Evolutionary conservation across 1,284 basidiomycete species (phyloP), one percentile per base, ranked within the genome.

Genomic region (Austroboletus niveus): DNA sequence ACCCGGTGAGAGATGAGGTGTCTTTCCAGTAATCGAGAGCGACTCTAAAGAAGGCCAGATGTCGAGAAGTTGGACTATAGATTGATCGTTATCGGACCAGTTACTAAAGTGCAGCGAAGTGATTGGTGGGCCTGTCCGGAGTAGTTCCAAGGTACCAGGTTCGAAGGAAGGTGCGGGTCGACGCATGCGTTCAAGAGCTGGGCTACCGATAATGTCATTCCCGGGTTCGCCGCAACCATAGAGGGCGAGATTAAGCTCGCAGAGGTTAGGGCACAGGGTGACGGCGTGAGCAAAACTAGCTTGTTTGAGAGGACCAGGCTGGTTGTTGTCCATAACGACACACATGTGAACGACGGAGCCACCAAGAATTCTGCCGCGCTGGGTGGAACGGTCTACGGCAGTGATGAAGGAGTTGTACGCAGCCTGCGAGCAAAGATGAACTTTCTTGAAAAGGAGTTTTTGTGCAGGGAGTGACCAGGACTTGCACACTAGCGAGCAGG

Each of bases 381-480:
- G 61, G 1, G 77, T 76, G 35, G 73, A 63, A 41, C 69, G 71
- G 51, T 78, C 69, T 47, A 81, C 73, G 8, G 86, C 79, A 11
- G 60, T 61, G 38, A 68, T 62, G 68, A 89, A 87, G 0, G 82
- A 72, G 42, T 71, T 68, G 65, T 77, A 83, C 3, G 80, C 76
- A 14, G 69, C 64, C 55, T 79, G 74, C 30, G 78, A 79, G 49
- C 73, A 70, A 47, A 88, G 75, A 39, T 71, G 70, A 51, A 87
- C 77, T 47, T 73, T 69, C 52, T 73, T 72, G 68, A 87, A 88
- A 47, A 89, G 73, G 17, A 85, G 75, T 54, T 76, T 79, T 66
- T 89, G 87, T 0, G 82, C 75, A 32, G 77, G 71, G 29, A 69
- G 60, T 0, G 84, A 79, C 86, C 86, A 89, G 31, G 76, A 72